phyloP scores from a whole-genome alignment of 139 green algal species.

The Chlorella sp. region DNA sequence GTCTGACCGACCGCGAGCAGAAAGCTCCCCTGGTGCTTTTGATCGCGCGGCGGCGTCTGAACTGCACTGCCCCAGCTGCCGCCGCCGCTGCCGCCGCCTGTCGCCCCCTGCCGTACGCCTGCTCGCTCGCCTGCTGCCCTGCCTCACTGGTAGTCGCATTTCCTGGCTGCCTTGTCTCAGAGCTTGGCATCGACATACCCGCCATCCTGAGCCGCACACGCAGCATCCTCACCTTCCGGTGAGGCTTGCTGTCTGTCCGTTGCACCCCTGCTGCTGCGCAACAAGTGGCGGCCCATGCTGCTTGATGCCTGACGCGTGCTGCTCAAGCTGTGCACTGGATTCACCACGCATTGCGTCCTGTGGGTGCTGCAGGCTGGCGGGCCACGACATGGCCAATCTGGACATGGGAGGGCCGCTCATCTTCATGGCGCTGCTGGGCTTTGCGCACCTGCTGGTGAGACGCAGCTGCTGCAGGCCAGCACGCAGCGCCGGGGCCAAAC shows the following conservation, averaged over 20 bases:
- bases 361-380: constrained; percentile 42
- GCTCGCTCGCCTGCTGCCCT: not conserved
- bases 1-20: no score
- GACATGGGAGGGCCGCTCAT: constrained; percentile 92
- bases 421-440: constrained; percentile 78
- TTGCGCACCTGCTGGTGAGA: constrained; percentile 86
- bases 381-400: constrained; percentile 71
- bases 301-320: no score
- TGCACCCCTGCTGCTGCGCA: no score
- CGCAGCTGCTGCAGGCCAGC: not conserved
- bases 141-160: not conserved
- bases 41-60: no score
- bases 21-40: not conserved
- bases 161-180: constrained; percentile 48
- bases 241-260: no score
- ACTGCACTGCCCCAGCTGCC: not conserved
- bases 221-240: constrained; percentile 70
- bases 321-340: no score
- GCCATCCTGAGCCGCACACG: constrained; percentile 79
- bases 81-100: not conserved
- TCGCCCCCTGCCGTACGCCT: not conserved
- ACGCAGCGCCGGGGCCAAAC: not conserved
- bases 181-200: constrained; percentile 93
- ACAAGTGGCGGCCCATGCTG: no score
- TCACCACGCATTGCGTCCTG: no score